Evolutionary conservation across 208 protist species (phyloP).

Genomic region (Naegleria lovaniensis): DNA sequence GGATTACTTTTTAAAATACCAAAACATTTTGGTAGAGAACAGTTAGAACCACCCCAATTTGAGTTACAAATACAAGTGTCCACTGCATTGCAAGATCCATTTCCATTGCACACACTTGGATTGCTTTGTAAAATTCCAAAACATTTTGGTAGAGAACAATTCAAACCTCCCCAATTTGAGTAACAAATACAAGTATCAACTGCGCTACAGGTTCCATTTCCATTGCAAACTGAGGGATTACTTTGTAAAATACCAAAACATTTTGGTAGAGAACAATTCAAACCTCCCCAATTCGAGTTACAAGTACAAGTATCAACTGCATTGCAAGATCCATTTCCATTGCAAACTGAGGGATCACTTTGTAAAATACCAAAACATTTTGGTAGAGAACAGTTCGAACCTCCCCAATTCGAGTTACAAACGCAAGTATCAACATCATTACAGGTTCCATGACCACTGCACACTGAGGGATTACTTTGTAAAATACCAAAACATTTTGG

Average conservation of each 20-base stretch:
- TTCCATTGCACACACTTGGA: no score
- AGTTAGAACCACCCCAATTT: not conserved
- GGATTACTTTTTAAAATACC: not conserved
- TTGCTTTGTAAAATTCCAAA: not conserved
- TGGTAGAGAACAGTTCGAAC: not conserved
- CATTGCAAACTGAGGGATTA: not conserved
- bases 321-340: not conserved
- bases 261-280: not conserved
- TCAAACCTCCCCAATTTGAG: not conserved
- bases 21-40: not conserved
- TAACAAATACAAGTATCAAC: not conserved
- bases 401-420: not conserved
- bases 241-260: not conserved
- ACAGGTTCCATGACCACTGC: not conserved
- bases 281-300: not conserved
- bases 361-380: not conserved
- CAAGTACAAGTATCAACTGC: not conserved
- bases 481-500: not conserved
- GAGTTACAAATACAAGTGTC: no score
- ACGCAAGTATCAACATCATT: not conserved
- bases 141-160: not conserved
- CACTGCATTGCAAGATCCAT: no score
- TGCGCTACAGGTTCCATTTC: not conserved
- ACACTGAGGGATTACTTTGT: not conserved
- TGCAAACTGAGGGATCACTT: not conserved